Evolutionary conservation across 805 yeast genomes (phyloP), one percentile per base, ranked within the genome.

Genomic region (Pichia membranifaciens): DNA sequence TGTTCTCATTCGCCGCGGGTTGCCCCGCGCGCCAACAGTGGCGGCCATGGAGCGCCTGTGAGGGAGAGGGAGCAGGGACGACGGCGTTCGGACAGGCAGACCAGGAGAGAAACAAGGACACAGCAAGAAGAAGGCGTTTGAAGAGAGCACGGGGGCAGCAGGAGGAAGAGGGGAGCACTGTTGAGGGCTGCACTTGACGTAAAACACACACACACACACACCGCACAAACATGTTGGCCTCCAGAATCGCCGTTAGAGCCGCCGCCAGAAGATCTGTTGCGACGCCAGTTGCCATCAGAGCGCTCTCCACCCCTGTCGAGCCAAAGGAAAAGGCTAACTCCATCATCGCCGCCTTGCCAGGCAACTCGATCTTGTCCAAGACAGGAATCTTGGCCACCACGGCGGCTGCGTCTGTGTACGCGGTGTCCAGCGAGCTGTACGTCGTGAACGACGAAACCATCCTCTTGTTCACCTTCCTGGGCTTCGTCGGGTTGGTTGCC

Each of bases 301-400:
- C 67, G 64, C 67, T 80, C 67, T 79, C 88, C 41, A 56, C 65
- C 38, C 86, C 83, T 58, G 75, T 71, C 53, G 96, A 90, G 62
- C 96, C 96, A 70, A 84, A 88, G 75, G 77, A 83, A 59, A 87
- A 87, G 78, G 99, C 99, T 50, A 71, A 79, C 64, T 81, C 96
- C 45, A 81, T 91, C 70, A 81, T 91, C 61, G 90, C 86, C 64
- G 87, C 96, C 54, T 73, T 93, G 58, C 99, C 99, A 69, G 97
- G 97, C 68, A 84, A 79, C 81, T 79, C 81, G 62, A 74, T 79
- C 59, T 69, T 91, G 58, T 80, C 96, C 57, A 93, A 93, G 81
- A 88, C 97, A 53, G 96, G 97, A 65, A 78, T 90, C 64, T 75
- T 93, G 63, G 96, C 96, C 62, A 90, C 99, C 46, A 79, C 91